Conservation (phyloP, 805 yeast species). For the Kregervanrija fluxuum region DNA sequence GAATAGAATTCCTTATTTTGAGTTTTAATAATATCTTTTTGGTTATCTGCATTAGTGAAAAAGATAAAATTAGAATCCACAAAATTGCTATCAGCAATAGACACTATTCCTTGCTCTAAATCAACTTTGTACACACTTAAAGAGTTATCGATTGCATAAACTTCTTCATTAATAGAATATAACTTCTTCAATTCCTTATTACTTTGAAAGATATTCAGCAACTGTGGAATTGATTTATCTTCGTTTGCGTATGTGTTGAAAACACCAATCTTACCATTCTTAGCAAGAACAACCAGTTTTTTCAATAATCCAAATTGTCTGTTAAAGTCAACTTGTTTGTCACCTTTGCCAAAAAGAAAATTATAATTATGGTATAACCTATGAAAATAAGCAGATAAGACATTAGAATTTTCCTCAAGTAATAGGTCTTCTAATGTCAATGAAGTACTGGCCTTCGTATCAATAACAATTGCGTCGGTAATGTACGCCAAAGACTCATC, state of each 20-base stretch:
- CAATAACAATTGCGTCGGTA: constrained; percentile 28
- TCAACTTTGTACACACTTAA: constrained; percentile 4
- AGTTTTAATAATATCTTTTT: constrained; percentile 10
- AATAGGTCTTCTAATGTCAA: constrained; percentile 23
- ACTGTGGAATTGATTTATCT: too few species aligned
- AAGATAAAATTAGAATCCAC: constrained; percentile 4
- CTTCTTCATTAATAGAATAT: too few species aligned
- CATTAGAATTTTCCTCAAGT: constrained; percentile 23
- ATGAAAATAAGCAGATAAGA: constrained; percentile 26
- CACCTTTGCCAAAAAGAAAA: constrained; percentile 12
- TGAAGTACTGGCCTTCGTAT: constrained; percentile 13
- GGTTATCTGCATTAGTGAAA: constrained; percentile 2
- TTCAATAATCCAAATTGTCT: constrained; percentile 41
- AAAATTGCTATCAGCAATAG: not conserved
- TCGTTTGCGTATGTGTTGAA: constrained; percentile 32
- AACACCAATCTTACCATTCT: constrained; percentile 35
- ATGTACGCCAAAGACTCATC: constrained; percentile 37
- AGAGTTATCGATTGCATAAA: too few species aligned
- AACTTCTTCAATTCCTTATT: too few species aligned
- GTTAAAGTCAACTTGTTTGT: constrained; percentile 11
- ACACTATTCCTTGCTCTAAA: not conserved
- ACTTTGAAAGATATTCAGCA: too few species aligned
- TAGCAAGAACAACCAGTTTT: constrained; percentile 33
- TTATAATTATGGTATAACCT: constrained; percentile 26
- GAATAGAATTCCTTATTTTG: constrained; percentile 12